These are phyloP conservation scores for Peltaster fructicola DNA, from an alignment of 2,329 filamentous ascomycete genomes.

Conservation along the genomic window DNA sequence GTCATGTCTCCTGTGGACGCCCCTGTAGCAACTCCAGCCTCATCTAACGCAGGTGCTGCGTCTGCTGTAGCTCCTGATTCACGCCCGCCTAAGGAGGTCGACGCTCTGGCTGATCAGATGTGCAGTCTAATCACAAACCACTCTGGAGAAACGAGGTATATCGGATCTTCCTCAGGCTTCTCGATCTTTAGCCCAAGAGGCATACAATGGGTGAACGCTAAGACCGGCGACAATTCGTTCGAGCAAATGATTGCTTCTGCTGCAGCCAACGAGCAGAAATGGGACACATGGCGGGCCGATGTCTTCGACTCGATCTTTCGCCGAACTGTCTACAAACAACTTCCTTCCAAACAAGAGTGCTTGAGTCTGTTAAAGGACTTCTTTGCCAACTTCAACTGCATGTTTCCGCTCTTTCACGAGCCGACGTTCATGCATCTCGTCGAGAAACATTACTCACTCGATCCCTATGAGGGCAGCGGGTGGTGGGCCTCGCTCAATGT, in stretches of 20 bases:
- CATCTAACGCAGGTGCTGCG: no score
- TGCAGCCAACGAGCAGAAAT: conserved; percentile 81
- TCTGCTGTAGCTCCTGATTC: no score
- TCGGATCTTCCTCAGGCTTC: conserved; percentile 92
- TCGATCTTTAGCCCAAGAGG: conserved; percentile 98
- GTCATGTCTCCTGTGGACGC: conserved; percentile 1
- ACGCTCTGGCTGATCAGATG: conserved; percentile 93
- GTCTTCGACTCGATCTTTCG: conserved; percentile 86
- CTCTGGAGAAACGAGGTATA: conserved; percentile 85
- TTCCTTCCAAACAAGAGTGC: conserved; percentile 76
- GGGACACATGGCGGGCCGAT: conserved; percentile 96
- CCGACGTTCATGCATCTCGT: conserved; percentile 97
- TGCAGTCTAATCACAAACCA: conserved; percentile 93
- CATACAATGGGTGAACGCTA: conserved; percentile 95
- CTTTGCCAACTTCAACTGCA: conserved; percentile 98
- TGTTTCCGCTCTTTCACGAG: conserved; percentile 94
- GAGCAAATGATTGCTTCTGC: conserved; percentile 84
- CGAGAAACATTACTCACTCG: conserved; percentile 77
- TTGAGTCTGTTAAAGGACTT: conserved; percentile 79
- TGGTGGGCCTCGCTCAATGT: conserved; percentile 99
- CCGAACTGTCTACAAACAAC: conserved; percentile 61
- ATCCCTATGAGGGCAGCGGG: conserved; percentile 85
- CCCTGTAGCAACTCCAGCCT: conserved; percentile 1
- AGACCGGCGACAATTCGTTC: conserved; percentile 90
- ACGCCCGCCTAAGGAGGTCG: conserved; percentile 38